Conservation (phyloP, 495 filamentous ascomycete genomes). For the Penicillium arizonense region DNA sequence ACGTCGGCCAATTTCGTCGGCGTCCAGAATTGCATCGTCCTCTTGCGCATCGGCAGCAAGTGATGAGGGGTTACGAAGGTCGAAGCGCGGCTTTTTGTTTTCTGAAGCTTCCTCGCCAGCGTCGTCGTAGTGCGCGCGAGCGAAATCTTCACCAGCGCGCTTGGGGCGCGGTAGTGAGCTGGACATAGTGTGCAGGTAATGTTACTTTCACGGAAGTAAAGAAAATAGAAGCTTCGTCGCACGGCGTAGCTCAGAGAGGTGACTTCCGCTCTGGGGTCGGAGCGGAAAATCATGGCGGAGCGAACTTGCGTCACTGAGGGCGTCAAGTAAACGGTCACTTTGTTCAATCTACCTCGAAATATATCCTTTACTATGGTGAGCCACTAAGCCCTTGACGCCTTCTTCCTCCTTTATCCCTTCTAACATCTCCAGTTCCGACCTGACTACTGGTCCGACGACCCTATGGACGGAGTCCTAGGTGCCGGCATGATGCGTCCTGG, state of each 20-base stretch:
- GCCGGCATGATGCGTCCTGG: slow-evolving; percentile 41
- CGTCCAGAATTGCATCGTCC: slow-evolving; percentile 79
- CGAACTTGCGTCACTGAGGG: slow-evolving; percentile 43
- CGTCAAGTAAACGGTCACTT: slow-evolving; percentile 1
- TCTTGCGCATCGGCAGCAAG: slow-evolving; percentile 76
- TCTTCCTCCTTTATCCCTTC: slow-evolving; percentile 3
- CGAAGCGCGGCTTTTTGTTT: slow-evolving; percentile 89
- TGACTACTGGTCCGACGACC: slow-evolving; percentile 55
- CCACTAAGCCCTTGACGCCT: neutral
- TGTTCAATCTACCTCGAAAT: neutral
- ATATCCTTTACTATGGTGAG: slow-evolving; percentile 28
- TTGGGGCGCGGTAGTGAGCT: slow-evolving; percentile 72
- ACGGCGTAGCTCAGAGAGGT: slow-evolving; percentile 9
- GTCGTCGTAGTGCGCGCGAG: slow-evolving; percentile 65
- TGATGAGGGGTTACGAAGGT: slow-evolving; percentile 88
- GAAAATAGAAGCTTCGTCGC: slow-evolving; percentile 12
- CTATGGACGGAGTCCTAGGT: slow-evolving; percentile 50
- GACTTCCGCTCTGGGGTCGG: slow-evolving; percentile 38
- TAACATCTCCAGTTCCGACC: slow-evolving; percentile 47
- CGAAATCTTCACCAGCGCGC: slow-evolving; percentile 74
- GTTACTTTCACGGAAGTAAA: neutral
- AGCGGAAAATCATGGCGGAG: slow-evolving; percentile 47
- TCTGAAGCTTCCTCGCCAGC: slow-evolving; percentile 48
- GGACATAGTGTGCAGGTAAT: slow-evolving; percentile 47
- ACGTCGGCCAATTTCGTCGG: slow-evolving; percentile 87